Base-by-base conservation (phyloP, 768 basidiomycete genomes). In the Mycena alexandri region DNA sequence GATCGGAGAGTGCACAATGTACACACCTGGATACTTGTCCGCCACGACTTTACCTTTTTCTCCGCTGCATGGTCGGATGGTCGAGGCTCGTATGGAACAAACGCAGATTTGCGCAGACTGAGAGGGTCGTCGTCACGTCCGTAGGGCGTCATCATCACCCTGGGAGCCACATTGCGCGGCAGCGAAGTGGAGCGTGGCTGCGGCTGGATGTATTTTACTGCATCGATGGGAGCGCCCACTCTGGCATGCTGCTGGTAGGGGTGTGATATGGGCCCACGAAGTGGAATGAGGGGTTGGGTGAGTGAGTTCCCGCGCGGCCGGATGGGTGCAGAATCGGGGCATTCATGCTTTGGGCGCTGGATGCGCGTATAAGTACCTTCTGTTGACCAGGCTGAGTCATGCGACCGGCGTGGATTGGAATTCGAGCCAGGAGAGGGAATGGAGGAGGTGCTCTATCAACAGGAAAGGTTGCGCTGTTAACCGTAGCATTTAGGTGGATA, bases 341-440 rank as follows among this genome's bases (percentile, higher is more conserved):
- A 16, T 19, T 60, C 67, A 24, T 63, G 41, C 19, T 51, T 51
- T 0, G 66, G 50, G 12, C 61, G 61, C 38, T 63, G 54, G 13
- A 50, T 58, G 33, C 61, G 61, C 22, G 67, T 63, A 48, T 68
- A 68, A 29, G 67, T 68, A 19, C 67, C 61, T 29, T 68, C 61
- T 5, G 47, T 63, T 42, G 67, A 68, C 61, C 61, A 68, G 43
- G 43, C 34, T 13, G 61, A 53, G 51, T 68, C 67, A 61, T 68
- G 55, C 14, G 67, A 68, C 22, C 47, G 48, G n/a, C 65, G 65
- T 10, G 59, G 41, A 24, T 17, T 57, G 3, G 57, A 33, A 33
- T 5, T 65, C 14, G 38, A 14, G 38, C 38, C 5, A 11, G 38
- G 38, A 29, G 64, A 65, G 11, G 51, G 46, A 42, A 46, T 25